These are phyloP conservation scores for Dactylellina leptospora DNA, from an alignment of 2,329 filamentous ascomycete species.

Conservation along the genomic window DNA sequence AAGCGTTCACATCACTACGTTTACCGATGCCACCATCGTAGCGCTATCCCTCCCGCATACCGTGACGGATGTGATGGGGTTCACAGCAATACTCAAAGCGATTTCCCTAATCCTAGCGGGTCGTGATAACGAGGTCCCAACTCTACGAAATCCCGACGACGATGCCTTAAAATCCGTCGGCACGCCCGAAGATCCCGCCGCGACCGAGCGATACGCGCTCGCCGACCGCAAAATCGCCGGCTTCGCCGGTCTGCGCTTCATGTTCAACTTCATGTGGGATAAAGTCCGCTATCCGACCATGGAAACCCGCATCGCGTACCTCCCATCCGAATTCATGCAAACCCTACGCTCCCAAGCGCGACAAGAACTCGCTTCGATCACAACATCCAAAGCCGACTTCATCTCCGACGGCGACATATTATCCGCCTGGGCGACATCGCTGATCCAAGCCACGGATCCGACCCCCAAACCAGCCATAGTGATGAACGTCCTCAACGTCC, in stretches of 20 bases:
- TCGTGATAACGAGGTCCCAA: not conserved
- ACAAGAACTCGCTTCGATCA: not conserved
- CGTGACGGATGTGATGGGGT: not conserved
- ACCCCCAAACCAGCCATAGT: too few species aligned
- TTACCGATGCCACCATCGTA: not conserved
- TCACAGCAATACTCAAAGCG: not conserved
- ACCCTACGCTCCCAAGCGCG: not conserved
- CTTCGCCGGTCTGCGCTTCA: not conserved
- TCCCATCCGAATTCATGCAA: not conserved
- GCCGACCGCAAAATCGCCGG: not conserved
- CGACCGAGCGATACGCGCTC: not conserved
- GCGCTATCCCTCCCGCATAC: not conserved
- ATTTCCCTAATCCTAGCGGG: not conserved
- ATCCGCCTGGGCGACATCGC: too few species aligned
- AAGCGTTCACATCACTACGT: not conserved
- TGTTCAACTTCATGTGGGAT: not conserved
- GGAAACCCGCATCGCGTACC: not conserved
- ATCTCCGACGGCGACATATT: not conserved
- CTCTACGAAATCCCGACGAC: not conserved
- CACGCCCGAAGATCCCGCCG: not conserved
- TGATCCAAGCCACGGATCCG: too few species aligned
- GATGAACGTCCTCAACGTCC: too few species aligned
- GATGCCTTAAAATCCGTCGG: not conserved
- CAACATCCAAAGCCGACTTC: not conserved
- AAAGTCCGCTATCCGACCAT: not conserved